phyloP scores from a whole-genome alignment of 2,329 filamentous ascomycete genomes.

The Penicillium sp. region DNA sequence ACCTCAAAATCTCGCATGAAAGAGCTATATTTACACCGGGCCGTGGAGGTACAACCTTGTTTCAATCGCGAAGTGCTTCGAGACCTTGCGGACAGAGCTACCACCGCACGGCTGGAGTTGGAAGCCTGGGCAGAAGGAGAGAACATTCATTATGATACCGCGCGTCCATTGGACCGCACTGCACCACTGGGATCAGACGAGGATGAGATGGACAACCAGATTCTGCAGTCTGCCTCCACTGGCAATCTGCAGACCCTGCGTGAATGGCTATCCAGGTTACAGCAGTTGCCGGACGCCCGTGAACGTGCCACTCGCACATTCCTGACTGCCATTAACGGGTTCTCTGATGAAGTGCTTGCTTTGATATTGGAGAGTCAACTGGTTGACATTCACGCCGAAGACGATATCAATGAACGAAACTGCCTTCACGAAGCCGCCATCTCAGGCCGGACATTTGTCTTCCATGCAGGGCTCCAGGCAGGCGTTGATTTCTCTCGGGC shows the following conservation, averaged over 20 bases:
- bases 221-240: conserved; percentile 78
- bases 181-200: conserved; percentile 68
- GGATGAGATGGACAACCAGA: conserved; percentile 81
- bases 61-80: conserved; percentile 98
- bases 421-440: conserved; percentile 96
- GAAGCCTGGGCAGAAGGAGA: conserved; percentile 97
- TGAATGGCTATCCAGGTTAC: conserved; percentile 75
- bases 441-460: conserved; percentile 77
- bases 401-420: conserved; percentile 97
- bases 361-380: conserved; percentile 75
- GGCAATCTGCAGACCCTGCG: conserved; percentile 75
- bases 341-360: conserved; percentile 71
- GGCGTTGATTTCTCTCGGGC: conserved; percentile 75
- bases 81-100: conserved; percentile 93
- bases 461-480: conserved; percentile 71
- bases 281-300: conserved; percentile 58
- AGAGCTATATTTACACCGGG: conserved; percentile 90
- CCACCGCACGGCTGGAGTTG: conserved; percentile 90
- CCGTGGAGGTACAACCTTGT: conserved; percentile 95
- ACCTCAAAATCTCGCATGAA: conserved; percentile 98
- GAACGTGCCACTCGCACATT: conserved; percentile 89
- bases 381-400: conserved; percentile 88
- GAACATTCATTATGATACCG: conserved; percentile 75
- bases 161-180: conserved; percentile 41
- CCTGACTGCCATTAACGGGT: conserved; percentile 83